A percentile compares a stretch with the other conserved stretches of the same genome.
These are phyloP conservation scores for Moesziomyces globuligerus DNA, from an alignment of 1,284 basidiomycete species.

Conservation along the genomic window DNA sequence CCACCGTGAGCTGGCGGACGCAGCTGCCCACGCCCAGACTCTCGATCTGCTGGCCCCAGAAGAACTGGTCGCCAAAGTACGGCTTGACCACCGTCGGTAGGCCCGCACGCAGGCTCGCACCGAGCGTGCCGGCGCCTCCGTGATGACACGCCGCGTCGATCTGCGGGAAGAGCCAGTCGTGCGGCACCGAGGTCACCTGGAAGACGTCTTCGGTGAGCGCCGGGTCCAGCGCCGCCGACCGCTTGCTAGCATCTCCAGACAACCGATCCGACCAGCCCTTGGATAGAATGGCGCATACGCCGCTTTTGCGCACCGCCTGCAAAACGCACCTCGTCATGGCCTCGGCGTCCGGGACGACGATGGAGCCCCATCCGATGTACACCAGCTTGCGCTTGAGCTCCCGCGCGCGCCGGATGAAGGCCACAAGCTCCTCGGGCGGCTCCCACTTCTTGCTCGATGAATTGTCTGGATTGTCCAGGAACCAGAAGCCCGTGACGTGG, in stretches of 20 bases:
- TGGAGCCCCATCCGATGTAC: conserved; percentile 98
- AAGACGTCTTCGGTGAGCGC: conserved; percentile 76
- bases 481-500: conserved; percentile 77
- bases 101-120: conserved; percentile 88
- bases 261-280: conserved; percentile 96
- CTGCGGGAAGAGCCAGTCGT: conserved; percentile 93
- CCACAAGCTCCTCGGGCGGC: conserved; percentile 80
- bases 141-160: conserved; percentile 98
- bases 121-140: conserved; percentile 93
- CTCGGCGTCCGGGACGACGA: conserved; percentile 92
- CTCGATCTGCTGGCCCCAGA: conserved; percentile 92
- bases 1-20: conserved; percentile 84
- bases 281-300: conserved; percentile 88
- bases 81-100: conserved; percentile 95
- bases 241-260: conserved; percentile 38
- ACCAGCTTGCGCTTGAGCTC: conserved; percentile 84
- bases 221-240: conserved; percentile 68
- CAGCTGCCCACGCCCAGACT: conserved; percentile 87
- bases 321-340: conserved; percentile 89
- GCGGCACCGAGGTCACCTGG: conserved; percentile 86
- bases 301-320: conserved; percentile 82
- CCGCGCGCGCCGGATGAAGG: conserved; percentile 83
- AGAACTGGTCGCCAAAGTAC: conserved; percentile 96
- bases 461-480: conserved; percentile 78
- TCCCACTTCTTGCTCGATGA: conserved; percentile 81